These are phyloP conservation scores for Candida michaelii DNA, from an alignment of 805 yeast species.

Conservation along the genomic window DNA sequence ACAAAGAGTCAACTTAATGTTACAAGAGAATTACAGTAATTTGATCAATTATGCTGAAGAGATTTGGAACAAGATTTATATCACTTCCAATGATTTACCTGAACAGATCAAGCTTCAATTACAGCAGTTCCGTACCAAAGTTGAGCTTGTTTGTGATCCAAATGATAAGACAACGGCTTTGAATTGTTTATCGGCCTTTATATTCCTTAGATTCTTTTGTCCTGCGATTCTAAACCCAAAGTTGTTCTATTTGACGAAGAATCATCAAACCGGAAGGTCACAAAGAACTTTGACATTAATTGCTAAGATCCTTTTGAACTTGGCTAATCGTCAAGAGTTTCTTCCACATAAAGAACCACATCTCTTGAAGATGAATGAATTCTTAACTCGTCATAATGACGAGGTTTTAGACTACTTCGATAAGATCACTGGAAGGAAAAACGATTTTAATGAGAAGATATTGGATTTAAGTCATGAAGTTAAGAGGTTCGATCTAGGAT, in stretches of 20 bases:
- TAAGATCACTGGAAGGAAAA: constrained; percentile 65
- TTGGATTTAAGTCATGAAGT: constrained; percentile 57
- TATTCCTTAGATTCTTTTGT: constrained; percentile 63
- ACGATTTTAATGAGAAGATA: constrained; percentile 61
- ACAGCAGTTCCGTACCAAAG: constrained; percentile 58
- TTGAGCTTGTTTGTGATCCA: constrained; percentile 62
- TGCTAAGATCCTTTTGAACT: constrained; percentile 74
- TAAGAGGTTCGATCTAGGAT: constrained; percentile 56
- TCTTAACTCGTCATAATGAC: constrained; percentile 54
- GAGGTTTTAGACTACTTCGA: constrained; percentile 72
- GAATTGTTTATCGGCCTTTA: constrained; percentile 78
- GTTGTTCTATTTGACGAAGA: constrained; percentile 66
- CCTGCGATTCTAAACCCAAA: constrained; percentile 93
- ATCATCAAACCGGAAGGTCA: constrained; percentile 67
- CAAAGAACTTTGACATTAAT: constrained; percentile 79
- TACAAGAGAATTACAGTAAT: constrained; percentile 49
- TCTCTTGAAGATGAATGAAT: constrained; percentile 66
- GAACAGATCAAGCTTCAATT: constrained; percentile 61
- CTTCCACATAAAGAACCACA: constrained; percentile 83
- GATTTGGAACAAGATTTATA: constrained; percentile 66
- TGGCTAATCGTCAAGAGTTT: constrained; percentile 75
- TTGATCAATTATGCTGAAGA: constrained; percentile 52
- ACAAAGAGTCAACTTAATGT: constrained; percentile 26
- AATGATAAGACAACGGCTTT: constrained; percentile 53
- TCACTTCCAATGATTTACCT: constrained; percentile 76